Evolutionary conservation across 805 yeast genomes (phyloP).

Genomic region (Candida orba): DNA sequence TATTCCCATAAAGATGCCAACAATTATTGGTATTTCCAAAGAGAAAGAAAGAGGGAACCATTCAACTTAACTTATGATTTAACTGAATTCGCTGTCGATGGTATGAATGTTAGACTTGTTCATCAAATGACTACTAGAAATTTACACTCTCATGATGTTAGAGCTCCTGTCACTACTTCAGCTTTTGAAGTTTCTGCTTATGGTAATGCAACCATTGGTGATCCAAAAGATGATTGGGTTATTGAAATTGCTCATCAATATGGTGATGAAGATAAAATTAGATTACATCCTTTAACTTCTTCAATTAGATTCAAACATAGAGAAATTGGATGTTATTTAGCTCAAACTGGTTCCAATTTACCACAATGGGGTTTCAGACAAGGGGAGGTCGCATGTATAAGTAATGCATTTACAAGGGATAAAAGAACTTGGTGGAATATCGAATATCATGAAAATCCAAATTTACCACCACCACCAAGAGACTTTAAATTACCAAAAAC

Average conservation of each 20-base stretch:
- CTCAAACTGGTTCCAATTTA: conserved; percentile 71
- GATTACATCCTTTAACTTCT: conserved; percentile 75
- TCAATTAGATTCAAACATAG: conserved; percentile 69
- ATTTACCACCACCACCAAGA: conserved; percentile 52
- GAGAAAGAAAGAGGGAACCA: conserved; percentile 36
- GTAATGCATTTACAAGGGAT: conserved; percentile 60
- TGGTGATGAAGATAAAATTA: conserved; percentile 42
- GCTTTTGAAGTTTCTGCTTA: conserved; percentile 79
- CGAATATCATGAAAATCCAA: conserved; percentile 57
- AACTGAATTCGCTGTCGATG: conserved; percentile 39
- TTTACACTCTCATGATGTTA: conserved; percentile 74
- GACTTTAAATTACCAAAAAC: conserved; percentile 67
- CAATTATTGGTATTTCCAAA: conserved; percentile 72
- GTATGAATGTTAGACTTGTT: conserved; percentile 60
- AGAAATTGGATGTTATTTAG: conserved; percentile 73
- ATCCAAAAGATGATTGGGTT: conserved; percentile 70
- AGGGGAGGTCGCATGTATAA: conserved; percentile 86
- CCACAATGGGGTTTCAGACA: conserved; percentile 99
- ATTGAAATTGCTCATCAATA: conserved; percentile 60
- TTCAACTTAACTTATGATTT: conserved; percentile 18
- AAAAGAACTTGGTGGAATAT: conserved; percentile 88
- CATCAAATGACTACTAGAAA: conserved; percentile 69
- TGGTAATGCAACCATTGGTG: conserved; percentile 60
- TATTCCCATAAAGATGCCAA: conserved; percentile 85
- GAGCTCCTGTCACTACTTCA: conserved; percentile 62